Evolutionary conservation across 2,329 filamentous ascomycete genomes (phyloP).

Genomic region (Alternaria burnsii): DNA sequence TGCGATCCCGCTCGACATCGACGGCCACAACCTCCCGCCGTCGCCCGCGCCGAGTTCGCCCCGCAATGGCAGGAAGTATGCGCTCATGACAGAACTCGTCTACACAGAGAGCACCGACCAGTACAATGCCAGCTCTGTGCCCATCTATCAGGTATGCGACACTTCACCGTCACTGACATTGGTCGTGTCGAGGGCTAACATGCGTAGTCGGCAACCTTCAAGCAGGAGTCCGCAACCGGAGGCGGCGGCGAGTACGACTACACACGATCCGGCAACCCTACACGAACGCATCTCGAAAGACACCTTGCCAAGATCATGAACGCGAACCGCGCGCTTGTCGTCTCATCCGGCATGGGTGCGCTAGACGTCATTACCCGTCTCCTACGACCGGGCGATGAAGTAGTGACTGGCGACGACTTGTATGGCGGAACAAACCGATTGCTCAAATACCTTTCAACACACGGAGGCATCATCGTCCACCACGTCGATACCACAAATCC

Average conservation of each 20-base stretch:
- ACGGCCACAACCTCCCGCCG: constrained; percentile 52
- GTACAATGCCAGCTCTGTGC: constrained; percentile 94
- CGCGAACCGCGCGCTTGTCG: constrained; percentile 86
- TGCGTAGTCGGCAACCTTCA: constrained; percentile 91
- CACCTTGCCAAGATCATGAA: constrained; percentile 99
- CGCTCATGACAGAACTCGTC: constrained; percentile 93
- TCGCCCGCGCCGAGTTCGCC: constrained; percentile 94
- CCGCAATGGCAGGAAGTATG: constrained; percentile 84
- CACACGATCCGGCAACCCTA: constrained; percentile 96
- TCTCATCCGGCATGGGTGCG: constrained; percentile 96
- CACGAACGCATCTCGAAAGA: constrained; percentile 91
- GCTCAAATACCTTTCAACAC: constrained; percentile 87
- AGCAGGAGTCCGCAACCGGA: constrained; percentile 81
- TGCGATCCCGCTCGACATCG: constrained; percentile 50
- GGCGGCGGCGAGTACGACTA: constrained; percentile 94
- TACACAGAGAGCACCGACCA: constrained; percentile 97
- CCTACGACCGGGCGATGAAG: constrained; percentile 91
- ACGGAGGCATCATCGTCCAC: constrained; percentile 91
- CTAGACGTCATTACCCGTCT: constrained; percentile 94
- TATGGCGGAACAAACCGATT: constrained; percentile 96
- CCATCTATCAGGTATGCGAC: constrained; percentile 83
- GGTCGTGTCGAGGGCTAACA: constrained; percentile 21
- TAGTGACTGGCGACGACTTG: constrained; percentile 94
- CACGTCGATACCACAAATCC: constrained; percentile 92
- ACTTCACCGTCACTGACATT: background rate